Conservation (phyloP, 768 basidiomycete species). For the Suillus clintonianus region DNA sequence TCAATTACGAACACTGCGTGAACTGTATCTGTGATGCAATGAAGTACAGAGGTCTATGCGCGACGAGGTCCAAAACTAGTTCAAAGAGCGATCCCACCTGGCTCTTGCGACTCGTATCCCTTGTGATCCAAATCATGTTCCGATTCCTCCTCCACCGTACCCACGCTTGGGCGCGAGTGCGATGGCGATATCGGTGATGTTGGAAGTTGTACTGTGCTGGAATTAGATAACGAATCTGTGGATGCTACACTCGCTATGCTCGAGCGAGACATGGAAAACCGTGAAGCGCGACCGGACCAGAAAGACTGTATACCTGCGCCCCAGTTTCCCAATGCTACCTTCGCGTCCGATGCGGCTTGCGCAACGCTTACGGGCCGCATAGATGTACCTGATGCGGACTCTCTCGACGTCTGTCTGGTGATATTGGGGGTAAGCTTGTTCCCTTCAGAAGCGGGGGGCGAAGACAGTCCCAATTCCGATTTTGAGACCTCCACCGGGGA, state of each 20-base stretch:
- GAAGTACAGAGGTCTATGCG: background rate
- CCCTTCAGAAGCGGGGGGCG: slow-evolving; percentile 10
- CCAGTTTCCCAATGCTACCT: slow-evolving; percentile 39
- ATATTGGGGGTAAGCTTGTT: slow-evolving; percentile 16
- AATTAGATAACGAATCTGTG: slow-evolving; percentile 21
- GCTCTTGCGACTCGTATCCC: slow-evolving; percentile 17
- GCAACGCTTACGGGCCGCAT: slow-evolving; percentile 26
- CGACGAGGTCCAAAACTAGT: background rate
- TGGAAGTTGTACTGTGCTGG: slow-evolving; percentile 8
- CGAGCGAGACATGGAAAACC: slow-evolving; percentile 38
- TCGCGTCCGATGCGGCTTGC: slow-evolving; percentile 36
- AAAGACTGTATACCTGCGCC: slow-evolving; percentile 52
- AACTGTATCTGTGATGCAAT: slow-evolving; percentile 4
- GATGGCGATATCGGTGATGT: slow-evolving; percentile 13
- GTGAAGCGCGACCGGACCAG: slow-evolving; percentile 41
- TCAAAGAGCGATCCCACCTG: slow-evolving; percentile 34
- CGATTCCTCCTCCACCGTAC: slow-evolving; percentile 26
- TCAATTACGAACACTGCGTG: slow-evolving; percentile 3
- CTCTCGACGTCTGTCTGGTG: slow-evolving; percentile 25
- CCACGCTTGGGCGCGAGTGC: slow-evolving; percentile 17
- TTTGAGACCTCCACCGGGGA: slow-evolving; percentile 31
- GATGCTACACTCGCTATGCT: slow-evolving; percentile 26
- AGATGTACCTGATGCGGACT: slow-evolving; percentile 19
- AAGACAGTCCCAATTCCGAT: slow-evolving; percentile 25
- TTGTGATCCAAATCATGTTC: slow-evolving; percentile 19